Base-by-base conservation (phyloP, 2,329 filamentous ascomycete species). In the Basipetospora chlamydospora region DNA sequence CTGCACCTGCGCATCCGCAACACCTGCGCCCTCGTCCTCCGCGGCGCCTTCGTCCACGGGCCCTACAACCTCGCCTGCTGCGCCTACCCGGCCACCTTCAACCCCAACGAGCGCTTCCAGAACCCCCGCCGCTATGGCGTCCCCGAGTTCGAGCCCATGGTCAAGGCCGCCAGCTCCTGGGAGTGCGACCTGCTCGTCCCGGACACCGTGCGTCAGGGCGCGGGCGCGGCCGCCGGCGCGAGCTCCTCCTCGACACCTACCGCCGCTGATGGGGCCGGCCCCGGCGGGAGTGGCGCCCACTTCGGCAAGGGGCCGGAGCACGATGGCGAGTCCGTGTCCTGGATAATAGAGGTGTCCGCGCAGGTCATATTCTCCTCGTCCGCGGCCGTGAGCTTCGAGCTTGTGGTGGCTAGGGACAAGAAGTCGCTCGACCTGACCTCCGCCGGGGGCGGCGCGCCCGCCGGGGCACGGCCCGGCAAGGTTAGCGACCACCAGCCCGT, bases 31-130 rank as follows among this genome's bases (percentile, higher is more conserved):
- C 83, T 94, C 44, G 83, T 90, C 12, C 66, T 96, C 26, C 83
- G 90, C 50, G 90, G 90, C 37, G 90, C 90, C 39, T 98, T 95
- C 55, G 79, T 98, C 37, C 90, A 95, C 59, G 90, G 90, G 0
- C 90, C 90, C 1, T 98, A 98, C 54, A 92, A 79, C 1, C 70
- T 96, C 26, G 86, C 85, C 49, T 80, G 87, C 33, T 77, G 87
- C 35, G 82, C 86, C 17, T 93, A 92, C 49, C 85, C 88, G 1
- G 69, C 81, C 12, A 73, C 68, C 32, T 96, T 90, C 61, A 71
- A 87, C 49, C 85, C 88, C 2, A 86, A 94, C 57, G 64, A 68
- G 45, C 86, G 84, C 53, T 77, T 81, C 47, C 72, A 77, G 40
- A 67, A 78, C 35, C 70, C 79, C 1, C 70, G 76, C 36, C 66